Conservation (phyloP, 345 rosid species). For the Raphanus raphanistrum region DNA sequence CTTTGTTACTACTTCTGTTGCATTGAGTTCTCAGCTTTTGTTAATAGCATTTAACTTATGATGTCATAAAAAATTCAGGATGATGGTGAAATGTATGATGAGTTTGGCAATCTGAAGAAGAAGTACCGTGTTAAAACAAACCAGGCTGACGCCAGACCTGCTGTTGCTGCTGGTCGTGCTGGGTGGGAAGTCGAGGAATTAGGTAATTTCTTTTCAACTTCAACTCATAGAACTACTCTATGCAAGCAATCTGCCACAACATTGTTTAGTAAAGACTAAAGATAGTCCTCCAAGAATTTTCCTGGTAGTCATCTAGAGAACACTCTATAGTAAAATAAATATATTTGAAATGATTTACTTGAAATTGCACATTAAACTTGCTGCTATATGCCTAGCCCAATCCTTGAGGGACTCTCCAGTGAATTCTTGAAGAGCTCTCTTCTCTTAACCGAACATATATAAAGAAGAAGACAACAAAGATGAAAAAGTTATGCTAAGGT, state of each 20-base stretch:
- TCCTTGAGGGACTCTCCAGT: not conserved
- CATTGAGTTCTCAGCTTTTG: not conserved
- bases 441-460: not conserved
- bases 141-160: constrained; percentile 65
- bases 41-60: constrained; percentile 19
- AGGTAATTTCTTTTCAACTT: constrained; percentile 44
- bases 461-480: not conserved
- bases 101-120: constrained; percentile 97
- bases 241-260: not conserved
- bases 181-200: constrained; percentile 98
- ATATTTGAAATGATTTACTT: not conserved
- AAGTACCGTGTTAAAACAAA: constrained; percentile 87
- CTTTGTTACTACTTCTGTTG: not conserved
- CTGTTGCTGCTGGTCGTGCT: constrained; percentile 89
- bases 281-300: not conserved
- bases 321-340: not conserved
- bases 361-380: constrained; percentile 2
- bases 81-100: constrained; percentile 98
- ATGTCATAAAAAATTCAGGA: constrained; percentile 50
- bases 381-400: not conserved
- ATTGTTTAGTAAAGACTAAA: not conserved
- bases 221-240: not conserved
- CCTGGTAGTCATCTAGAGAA: too few relatives aligned
- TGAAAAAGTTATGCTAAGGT: not conserved
- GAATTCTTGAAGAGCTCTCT: not conserved